These are phyloP conservation scores for Fusarium sp. DNA, from an alignment of 2,329 filamentous ascomycete genomes.

Conservation along the genomic window DNA sequence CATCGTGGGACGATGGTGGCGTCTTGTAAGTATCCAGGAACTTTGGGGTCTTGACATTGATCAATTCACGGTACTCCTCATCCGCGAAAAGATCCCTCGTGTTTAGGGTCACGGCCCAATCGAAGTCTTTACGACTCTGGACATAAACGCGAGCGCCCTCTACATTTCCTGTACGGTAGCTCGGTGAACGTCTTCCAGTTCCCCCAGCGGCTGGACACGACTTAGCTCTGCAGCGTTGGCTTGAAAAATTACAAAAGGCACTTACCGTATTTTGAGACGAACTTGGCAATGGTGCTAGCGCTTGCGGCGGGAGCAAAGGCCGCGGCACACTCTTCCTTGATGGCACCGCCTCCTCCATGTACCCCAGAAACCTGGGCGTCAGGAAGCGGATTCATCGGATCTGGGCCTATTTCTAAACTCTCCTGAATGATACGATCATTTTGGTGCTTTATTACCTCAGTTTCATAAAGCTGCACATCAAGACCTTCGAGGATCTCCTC, in stretches of 20 bases:
- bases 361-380: slow-evolving; percentile 7
- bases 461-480: slow-evolving; percentile 31
- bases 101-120: slow-evolving; percentile 37
- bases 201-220: slow-evolving; percentile 17
- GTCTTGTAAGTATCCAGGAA: neutral
- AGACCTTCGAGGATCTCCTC: slow-evolving; percentile 29
- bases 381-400: slow-evolving; percentile 18
- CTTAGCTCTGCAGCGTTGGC: neutral
- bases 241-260: rapidly evolving
- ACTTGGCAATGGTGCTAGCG: slow-evolving; percentile 32
- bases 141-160: slow-evolving; percentile 21
- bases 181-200: slow-evolving; percentile 3
- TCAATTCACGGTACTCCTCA: slow-evolving; percentile 20
- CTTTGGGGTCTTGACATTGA: neutral
- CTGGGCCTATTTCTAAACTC: slow-evolving; percentile 17
- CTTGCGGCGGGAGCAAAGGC: slow-evolving; percentile 34
- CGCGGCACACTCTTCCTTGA: slow-evolving; percentile 42
- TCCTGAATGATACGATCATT: slow-evolving; percentile 36
- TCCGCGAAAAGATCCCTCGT: slow-evolving; percentile 28
- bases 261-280: slow-evolving; percentile 26
- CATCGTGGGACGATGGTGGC: too few relatives aligned
- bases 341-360: slow-evolving; percentile 31
- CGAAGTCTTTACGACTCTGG: slow-evolving; percentile 7
- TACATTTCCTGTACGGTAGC: slow-evolving; percentile 19
- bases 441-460: slow-evolving; percentile 5